Conservation (phyloP, 495 filamentous ascomycete genomes). For the Massariosphaeria phaeospora region DNA sequence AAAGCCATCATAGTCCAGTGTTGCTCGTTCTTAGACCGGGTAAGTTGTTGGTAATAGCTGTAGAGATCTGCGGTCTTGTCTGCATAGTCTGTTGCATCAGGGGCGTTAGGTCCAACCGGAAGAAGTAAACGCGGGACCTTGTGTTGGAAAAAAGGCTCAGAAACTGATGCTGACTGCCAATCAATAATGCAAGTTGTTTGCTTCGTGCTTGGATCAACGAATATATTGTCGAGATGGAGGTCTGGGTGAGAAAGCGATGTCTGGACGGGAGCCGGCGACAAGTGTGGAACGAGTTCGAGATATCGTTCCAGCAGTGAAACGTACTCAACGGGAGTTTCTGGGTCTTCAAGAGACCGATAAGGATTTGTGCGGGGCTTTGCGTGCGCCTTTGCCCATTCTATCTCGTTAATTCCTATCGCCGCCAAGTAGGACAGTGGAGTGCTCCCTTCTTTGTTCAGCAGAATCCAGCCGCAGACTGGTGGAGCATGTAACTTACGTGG, state of each 20-base stretch:
- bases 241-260: constrained; percentile 11
- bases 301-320: constrained; percentile 10
- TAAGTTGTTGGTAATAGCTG: constrained; percentile 8
- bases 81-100: constrained; percentile 1
- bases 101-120: neutral
- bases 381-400: constrained; percentile 5
- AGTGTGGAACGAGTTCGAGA: constrained; percentile 1
- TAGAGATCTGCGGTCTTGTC: neutral
- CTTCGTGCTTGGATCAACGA: constrained; percentile 13
- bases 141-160: constrained; percentile 9
- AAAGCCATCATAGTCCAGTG: constrained; percentile 5
- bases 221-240: constrained; percentile 9
- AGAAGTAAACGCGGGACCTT: constrained; percentile 7
- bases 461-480: neutral
- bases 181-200: constrained; percentile 6
- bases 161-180: constrained; percentile 11
- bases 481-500: constrained; percentile 4
- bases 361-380: constrained; percentile 12
- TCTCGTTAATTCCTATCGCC: constrained; percentile 6
- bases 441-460: constrained; percentile 5
- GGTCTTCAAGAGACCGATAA: constrained; percentile 3
- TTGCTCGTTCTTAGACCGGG: constrained; percentile 1
- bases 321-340: constrained; percentile 5
- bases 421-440: constrained; percentile 10
- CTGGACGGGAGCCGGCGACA: constrained; percentile 3